Base-by-base conservation (phyloP, 345 rosid genomes). In the Eucalyptus cloeziana region DNA sequence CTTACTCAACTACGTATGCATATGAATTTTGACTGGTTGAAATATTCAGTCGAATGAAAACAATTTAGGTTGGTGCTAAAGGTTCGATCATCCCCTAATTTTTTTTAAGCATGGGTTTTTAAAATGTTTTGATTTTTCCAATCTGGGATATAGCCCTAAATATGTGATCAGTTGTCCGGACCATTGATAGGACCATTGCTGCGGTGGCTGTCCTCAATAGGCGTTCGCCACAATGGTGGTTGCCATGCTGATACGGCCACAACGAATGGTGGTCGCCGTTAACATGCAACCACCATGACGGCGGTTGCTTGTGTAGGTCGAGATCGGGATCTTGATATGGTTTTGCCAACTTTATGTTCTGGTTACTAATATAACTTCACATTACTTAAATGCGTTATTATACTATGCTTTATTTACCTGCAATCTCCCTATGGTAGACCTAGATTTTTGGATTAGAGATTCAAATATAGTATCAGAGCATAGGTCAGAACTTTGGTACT, bases 261-360 rank as follows among this genome's bases (percentile, higher is more conserved):
- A 30, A 7, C 0, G 0, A n/a, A n/a, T n/a, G 76, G 37, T 0
- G 76, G 76, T 64, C 5, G 37, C 76, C 19, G 10, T 30, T 7
- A 64, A 64, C 76, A n/a, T 4, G 21, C 37, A 64, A 7, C 76
- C 37, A 0, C 19, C 76, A 14, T 64, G 37, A 64, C 8, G 37
- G 10, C 9, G 1, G 37, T 62, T 64, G 37, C 37, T 64, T n/a
- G 5, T 64, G 21, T 8, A 14, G 5, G 19, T 64, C 2, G 2
- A 64, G 17, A 64, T n/a, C 9, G 5, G 7, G 69, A 60, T 60
- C 31, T 60, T 5, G 31, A 27, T 60, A 60, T 27, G 7, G 8
- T 60, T 60, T 60, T 9, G n/a, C 13, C n/a, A 10, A 58, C 64
- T 58, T 58, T 25, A 58, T 22, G 27, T 58, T 58, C n/a, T 11